phyloP scores from a whole-genome alignment of 352 stramenopile species.

The Aphanomyces cochlioides region DNA sequence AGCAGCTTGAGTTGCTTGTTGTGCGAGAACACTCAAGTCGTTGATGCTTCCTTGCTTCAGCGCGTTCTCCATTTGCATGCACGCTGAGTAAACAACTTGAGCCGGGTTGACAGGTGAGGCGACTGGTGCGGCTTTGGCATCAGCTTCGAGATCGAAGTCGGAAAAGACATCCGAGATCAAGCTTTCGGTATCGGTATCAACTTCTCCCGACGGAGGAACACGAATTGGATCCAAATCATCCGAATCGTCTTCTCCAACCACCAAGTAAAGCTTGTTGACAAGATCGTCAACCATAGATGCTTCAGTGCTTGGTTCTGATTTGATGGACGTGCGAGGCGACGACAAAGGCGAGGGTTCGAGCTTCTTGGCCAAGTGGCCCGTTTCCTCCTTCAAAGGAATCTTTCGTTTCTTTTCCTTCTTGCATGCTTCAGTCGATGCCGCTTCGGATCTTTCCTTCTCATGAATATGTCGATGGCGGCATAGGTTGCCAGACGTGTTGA shows the following conservation, averaged over 20 bases:
- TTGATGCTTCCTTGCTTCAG: slow-evolving; percentile 26
- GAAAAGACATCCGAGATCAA: slow-evolving; percentile 30
- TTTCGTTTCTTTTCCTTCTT: slow-evolving; percentile 28
- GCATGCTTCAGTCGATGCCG: background rate
- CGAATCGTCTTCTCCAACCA: slow-evolving; percentile 6
- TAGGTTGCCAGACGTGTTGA: slow-evolving; percentile 31
- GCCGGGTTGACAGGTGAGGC: slow-evolving; percentile 10
- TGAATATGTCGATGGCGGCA: slow-evolving; percentile 31
- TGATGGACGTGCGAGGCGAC: background rate
- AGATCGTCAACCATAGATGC: slow-evolving; percentile 26
- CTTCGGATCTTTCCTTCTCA: slow-evolving; percentile 25
- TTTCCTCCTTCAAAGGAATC: slow-evolving; percentile 14
- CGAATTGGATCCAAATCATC: slow-evolving; percentile 4
- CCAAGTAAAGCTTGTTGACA: slow-evolving; percentile 29
- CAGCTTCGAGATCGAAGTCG: slow-evolving; percentile 22
- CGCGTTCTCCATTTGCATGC: slow-evolving; percentile 30
- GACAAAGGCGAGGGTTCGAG: slow-evolving; percentile 6
- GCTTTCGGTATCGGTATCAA: slow-evolving; percentile 26
- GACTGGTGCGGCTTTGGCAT: background rate
- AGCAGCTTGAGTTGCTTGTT: slow-evolving; percentile 28
- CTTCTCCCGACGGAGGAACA: background rate
- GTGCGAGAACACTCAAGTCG: slow-evolving; percentile 22
- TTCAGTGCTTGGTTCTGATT: background rate
- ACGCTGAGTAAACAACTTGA: slow-evolving; percentile 24
- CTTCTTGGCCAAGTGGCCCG: slow-evolving; percentile 9